Evolutionary conservation across 768 basidiomycete species (phyloP).

Genomic region (Pluteus cervinus): DNA sequence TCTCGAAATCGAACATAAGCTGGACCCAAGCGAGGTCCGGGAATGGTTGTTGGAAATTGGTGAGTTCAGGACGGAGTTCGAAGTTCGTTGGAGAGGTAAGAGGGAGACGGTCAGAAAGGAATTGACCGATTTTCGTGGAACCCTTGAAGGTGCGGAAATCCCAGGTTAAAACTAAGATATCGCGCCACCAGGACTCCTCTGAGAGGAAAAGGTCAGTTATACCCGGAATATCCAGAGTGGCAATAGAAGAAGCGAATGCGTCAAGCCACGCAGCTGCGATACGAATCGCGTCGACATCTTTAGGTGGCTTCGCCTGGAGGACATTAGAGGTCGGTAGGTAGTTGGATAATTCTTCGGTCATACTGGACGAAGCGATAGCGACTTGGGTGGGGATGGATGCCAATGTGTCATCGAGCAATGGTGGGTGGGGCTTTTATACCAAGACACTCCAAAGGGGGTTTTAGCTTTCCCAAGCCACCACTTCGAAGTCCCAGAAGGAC

Average conservation of each 20-base stretch:
- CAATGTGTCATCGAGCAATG: too few species aligned
- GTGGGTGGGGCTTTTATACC: too few species aligned
- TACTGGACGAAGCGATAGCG: too few species aligned
- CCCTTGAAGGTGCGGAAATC: constrained; percentile 54
- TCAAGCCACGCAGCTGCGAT: background rate
- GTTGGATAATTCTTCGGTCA: too few species aligned
- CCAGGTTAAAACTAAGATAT: constrained; percentile 59
- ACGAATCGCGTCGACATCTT: constrained; percentile 2
- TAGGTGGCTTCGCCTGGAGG: constrained; percentile 10
- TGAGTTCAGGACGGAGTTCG: constrained; percentile 10
- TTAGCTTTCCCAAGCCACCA: too few species aligned
- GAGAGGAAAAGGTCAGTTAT: constrained; percentile 7
- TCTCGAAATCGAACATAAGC: constrained; percentile 51
- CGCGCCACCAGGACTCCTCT: constrained; percentile 45
- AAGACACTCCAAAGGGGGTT: too few species aligned
- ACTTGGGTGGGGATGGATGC: too few species aligned
- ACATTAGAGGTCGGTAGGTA: constrained; percentile 17
- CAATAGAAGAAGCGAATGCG: background rate
- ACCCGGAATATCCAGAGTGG: background rate
- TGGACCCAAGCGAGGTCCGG: constrained; percentile 55
- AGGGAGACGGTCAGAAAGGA: constrained; percentile 43
- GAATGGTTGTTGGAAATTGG: constrained; percentile 30
- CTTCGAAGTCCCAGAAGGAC: too few species aligned
- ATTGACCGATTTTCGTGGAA: constrained; percentile 27
- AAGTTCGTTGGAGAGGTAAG: constrained; percentile 17